These are phyloP conservation scores for Coemansia sp. DNA, from an alignment of 192 early-diverging fungal species.

Conservation along the genomic window DNA sequence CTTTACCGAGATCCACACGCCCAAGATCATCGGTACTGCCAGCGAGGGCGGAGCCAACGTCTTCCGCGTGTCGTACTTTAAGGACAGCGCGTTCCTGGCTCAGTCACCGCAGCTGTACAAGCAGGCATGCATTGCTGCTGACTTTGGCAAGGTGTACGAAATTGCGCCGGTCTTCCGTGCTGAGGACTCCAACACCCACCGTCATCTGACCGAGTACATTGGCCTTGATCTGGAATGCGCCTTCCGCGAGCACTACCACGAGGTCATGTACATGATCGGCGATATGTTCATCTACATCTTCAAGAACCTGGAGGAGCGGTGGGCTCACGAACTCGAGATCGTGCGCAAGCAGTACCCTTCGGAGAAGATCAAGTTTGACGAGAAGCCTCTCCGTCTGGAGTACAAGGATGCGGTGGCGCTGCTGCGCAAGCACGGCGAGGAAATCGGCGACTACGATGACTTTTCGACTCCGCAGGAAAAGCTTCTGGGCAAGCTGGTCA, in stretches of 20 bases:
- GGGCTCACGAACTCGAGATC: constrained; percentile 77
- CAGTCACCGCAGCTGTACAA: constrained; percentile 99
- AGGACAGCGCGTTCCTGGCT: constrained; percentile 88
- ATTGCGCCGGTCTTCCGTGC: constrained; percentile 98
- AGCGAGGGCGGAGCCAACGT: constrained; percentile 98
- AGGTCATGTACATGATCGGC: constrained; percentile 91
- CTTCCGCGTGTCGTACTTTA: constrained; percentile 98
- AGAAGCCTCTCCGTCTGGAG: constrained; percentile 79
- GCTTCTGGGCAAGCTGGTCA: constrained; percentile 82
- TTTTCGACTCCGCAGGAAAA: constrained; percentile 86
- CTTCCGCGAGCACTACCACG: constrained; percentile 99
- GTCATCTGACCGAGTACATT: constrained; percentile 99
- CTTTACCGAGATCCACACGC: constrained; percentile 97
- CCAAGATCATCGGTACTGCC: constrained; percentile 91
- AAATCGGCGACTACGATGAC: constrained; percentile 93
- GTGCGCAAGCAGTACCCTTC: constrained; percentile 90
- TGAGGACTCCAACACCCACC: constrained; percentile 95
- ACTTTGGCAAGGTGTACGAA: constrained; percentile 98
- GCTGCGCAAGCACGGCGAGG: constrained; percentile 82
- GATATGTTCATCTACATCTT: constrained; percentile 92
- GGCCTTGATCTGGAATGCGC: constrained; percentile 99
- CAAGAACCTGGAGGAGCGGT: constrained; percentile 80
- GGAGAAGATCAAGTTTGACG: constrained; percentile 83
- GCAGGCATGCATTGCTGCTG: constrained; percentile 97
- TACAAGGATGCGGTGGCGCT: constrained; percentile 89